Percentiles rank a stretch among this genome's conserved stretches.
phyloP scores from a whole-genome alignment of 2,329 filamentous ascomycete genomes.

The Ambrosiella xylebori region DNA sequence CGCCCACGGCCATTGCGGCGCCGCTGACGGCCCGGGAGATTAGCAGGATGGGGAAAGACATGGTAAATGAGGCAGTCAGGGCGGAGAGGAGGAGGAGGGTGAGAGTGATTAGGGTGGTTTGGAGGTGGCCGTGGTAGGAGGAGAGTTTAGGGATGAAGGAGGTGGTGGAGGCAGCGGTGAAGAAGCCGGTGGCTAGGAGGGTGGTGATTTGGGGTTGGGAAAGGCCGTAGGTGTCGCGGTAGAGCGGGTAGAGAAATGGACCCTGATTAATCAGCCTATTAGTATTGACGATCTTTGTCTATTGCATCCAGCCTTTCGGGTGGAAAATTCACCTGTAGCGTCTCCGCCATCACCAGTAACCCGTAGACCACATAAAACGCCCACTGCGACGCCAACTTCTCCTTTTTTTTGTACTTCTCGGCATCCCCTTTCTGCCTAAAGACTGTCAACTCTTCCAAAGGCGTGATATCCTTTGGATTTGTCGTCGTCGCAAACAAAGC shows the following conservation, averaged over 20 bases:
- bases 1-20: conserved; percentile 37
- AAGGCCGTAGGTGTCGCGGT: conserved; percentile 20
- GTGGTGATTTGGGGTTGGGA: conserved; percentile 19
- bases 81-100: conserved; percentile 37
- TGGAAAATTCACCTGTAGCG: conserved; percentile 27
- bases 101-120: conserved; percentile 33
- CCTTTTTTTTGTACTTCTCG: neutral
- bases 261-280: conserved; percentile 15
- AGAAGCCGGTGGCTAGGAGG: conserved; percentile 28
- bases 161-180: conserved; percentile 26
- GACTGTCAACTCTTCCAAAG: neutral
- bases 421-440: neutral
- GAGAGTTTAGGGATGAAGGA: conserved; percentile 30
- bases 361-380: conserved; percentile 28
- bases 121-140: conserved; percentile 32
- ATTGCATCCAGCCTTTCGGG: neutral
- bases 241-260: conserved; percentile 23
- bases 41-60: conserved; percentile 26
- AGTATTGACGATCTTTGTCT: neutral
- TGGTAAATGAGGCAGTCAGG: conserved; percentile 29
- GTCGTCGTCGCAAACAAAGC: conserved; percentile 13
- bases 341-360: conserved; percentile 33
- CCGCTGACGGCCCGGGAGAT: conserved; percentile 36
- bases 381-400: conserved; percentile 15
- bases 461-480: neutral